Conservation (phyloP, 345 rosid species). For the Rhodamnia rubescens region DNA sequence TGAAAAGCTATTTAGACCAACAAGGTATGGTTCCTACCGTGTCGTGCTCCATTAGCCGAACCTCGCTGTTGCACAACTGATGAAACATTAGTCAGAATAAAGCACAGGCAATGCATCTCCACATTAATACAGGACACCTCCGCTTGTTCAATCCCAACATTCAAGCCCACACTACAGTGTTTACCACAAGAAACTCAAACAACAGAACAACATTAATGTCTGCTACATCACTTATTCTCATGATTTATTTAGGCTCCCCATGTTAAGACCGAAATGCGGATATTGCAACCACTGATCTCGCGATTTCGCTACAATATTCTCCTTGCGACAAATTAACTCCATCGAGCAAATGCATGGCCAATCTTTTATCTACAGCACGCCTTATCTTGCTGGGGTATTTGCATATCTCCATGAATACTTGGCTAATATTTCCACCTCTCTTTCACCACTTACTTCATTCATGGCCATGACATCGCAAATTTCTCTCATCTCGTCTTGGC, state of each 20-base stretch:
- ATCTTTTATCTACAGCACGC: neutral
- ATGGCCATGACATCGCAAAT: constrained; percentile 17
- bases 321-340: neutral
- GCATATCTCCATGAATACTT: constrained; percentile 14
- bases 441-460: constrained; percentile 25
- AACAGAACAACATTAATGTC: too few species aligned
- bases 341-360: neutral
- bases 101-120: neutral
- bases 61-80: neutral
- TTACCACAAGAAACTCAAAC: neutral
- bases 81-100: neutral
- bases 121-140: neutral
- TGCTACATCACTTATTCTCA: neutral
- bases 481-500: constrained; percentile 21
- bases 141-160: neutral
- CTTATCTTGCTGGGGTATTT: constrained; percentile 19
- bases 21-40: neutral
- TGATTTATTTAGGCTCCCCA: neutral
- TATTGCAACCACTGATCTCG: neutral
- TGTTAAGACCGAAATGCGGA: neutral
- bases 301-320: neutral
- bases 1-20: neutral
- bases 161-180: neutral
- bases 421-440: constrained; percentile 1
- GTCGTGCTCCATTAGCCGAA: neutral